A percentile compares a stretch with the other conserved stretches of the same genome.
Evolutionary conservation across 345 rosid genomes (phyloP).

Genomic region (Conringia planisiliqua): DNA sequence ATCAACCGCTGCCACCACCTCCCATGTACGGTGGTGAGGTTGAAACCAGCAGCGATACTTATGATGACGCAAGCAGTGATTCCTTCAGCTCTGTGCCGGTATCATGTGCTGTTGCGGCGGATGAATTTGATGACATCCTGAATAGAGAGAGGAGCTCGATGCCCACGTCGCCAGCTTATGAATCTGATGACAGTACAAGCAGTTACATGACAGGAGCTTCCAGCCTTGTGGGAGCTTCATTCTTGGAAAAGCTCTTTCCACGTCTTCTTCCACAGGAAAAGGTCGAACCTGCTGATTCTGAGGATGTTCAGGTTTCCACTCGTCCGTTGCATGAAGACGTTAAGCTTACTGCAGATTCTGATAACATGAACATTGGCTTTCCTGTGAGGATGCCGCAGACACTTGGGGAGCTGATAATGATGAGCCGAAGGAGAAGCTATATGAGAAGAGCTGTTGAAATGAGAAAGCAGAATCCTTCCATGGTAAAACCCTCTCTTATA

Average conservation of each 20-base stretch:
- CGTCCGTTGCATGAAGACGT: conserved; percentile 23
- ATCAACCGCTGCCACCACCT: conserved; percentile 40
- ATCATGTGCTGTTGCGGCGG: conserved; percentile 44
- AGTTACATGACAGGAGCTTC: conserved; percentile 66
- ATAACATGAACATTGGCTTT: conserved; percentile 19
- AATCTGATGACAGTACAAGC: conserved; percentile 57
- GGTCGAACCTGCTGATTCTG: conserved; percentile 9
- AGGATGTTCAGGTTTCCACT: conserved; percentile 18
- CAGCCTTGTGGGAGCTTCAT: conserved; percentile 65
- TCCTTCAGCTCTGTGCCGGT: conserved; percentile 57
- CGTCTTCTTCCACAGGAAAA: conserved; percentile 50
- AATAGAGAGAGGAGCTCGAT: conserved; percentile 23
- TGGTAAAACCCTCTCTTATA: conserved; percentile 42
- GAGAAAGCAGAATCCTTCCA: conserved; percentile 49
- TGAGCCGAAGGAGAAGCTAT: conserved; percentile 72
- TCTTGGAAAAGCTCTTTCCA: conserved; percentile 87
- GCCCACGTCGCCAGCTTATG: conserved; percentile 56
- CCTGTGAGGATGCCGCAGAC: conserved; percentile 51
- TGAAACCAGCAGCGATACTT: conserved; percentile 18
- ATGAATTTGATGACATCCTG: conserved; percentile 24
- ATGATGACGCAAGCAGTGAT: conserved; percentile 19
- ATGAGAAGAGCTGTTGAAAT: conserved; percentile 58
- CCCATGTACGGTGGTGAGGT: conserved; percentile 25
- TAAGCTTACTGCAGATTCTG: conserved; percentile 20
- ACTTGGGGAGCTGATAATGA: conserved; percentile 81